A percentile compares a stretch with the other conserved stretches of the same genome.
phyloP scores from a whole-genome alignment of 2,329 filamentous ascomycete species.

The Scedosporium apiospermum region DNA sequence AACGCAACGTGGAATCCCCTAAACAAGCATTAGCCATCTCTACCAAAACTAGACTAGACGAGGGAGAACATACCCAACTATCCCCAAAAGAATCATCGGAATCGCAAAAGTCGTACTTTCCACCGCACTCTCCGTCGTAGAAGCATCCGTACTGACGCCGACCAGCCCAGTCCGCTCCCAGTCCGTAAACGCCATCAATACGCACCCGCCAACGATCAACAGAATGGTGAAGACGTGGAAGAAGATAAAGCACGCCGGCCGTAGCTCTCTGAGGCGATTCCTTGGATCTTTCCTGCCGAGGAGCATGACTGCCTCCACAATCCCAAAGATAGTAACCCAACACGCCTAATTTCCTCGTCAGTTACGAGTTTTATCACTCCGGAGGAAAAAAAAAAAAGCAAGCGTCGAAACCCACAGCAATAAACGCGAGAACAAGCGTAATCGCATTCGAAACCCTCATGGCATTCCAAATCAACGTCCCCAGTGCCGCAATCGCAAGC shows the following conservation, averaged over 20 bases:
- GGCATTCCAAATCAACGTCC: neutral
- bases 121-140: neutral
- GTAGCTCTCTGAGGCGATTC: neutral
- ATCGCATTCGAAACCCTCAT: neutral
- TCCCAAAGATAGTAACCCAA: neutral
- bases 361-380: neutral
- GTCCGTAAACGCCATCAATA: neutral
- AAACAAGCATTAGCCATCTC: neutral
- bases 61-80: neutral
- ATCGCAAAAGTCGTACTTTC: neutral
- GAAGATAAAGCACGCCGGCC: neutral
- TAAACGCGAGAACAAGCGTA: neutral
- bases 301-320: neutral
- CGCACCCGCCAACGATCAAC: neutral
- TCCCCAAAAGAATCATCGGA: neutral
- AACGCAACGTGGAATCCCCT: neutral
- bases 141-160: neutral
- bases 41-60: neutral
- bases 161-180: neutral
- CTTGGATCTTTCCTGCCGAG: neutral
- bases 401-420: neutral
- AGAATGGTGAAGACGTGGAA: neutral
- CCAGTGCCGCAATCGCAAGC: neutral
- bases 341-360: neutral
- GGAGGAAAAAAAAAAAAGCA: neutral